Evolutionary conservation across 768 basidiomycete species (phyloP), one percentile per base, ranked within the genome.

Genomic region (Termitomyces eurrhizus): DNA sequence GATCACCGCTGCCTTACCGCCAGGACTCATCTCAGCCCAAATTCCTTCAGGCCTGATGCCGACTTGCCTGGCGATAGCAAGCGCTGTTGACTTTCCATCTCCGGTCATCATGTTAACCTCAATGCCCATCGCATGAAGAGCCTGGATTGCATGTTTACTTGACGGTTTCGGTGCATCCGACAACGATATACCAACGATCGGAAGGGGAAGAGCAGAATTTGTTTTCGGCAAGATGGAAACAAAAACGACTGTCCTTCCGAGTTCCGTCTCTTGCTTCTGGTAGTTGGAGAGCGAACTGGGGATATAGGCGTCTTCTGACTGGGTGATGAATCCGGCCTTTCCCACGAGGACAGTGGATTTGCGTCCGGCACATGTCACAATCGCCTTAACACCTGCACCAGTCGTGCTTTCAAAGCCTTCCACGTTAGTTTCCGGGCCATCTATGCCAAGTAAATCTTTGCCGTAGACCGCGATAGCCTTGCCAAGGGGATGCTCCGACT

Each of bases 401-500:
- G 96, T 91, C 37, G 90, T 76, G 61, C 92, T 92, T 73, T 95
- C 92, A 71, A 99, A 99, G 6, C 81, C 74, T 48, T 86, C 80
- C 37, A 98, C 75, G 8, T 68, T 73, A 7, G 87, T 82, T 48
- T 83, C 78, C 0, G 87, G 83, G 0, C 78, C 70, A 8, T 77
- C 67, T 18, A 66, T 69, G 14, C 77, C 74, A 12, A 93, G 72
- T 0, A 85, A 66, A 33, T 87, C 84, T 69, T 84, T 89, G 35
- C 93, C 92, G 70, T 93, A 90, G 0, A 82, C 74, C 5, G 95
- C 92, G 52, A 98, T 88, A 14, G 97, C 95, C 69, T 92, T 91
- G 11, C 96, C 97, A 24, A 99, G 85, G 2, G 97, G 97, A 69
- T 99, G 97, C 71, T 98, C 97, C 0, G 95, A 98, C 62, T 87